Evolutionary conservation across 1,139 yeast genomes (phyloP).

Genomic region (Arxiozyma heterogenica): DNA sequence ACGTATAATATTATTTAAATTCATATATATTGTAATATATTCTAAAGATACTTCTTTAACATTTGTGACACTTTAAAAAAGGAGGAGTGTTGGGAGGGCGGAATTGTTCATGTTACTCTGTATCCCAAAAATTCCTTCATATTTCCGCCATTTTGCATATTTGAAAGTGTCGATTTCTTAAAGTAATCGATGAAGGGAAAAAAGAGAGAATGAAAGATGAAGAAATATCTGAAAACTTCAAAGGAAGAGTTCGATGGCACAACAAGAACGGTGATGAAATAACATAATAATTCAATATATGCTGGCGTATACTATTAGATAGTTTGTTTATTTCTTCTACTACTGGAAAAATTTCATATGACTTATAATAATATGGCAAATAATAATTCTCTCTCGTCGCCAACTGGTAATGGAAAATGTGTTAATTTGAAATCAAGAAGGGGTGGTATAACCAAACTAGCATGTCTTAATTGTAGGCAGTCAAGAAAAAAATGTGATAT

Average conservation of each 20-base stretch:
- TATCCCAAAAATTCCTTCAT: too few species aligned
- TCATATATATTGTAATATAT: too few species aligned
- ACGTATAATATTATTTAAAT: neutral
- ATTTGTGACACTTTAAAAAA: too few species aligned
- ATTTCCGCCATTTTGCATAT: too few species aligned
- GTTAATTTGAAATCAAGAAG: neutral
- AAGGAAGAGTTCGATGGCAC: neutral
- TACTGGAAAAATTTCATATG: neutral
- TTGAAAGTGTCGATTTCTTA: too few species aligned
- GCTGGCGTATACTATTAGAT: too few species aligned
- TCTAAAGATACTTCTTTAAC: too few species aligned
- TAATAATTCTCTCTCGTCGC: neutral
- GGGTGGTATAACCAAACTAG: conserved; percentile 9
- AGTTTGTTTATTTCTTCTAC: neutral
- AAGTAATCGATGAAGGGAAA: neutral
- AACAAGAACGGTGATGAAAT: neutral
- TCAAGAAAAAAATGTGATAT: conserved; percentile 45
- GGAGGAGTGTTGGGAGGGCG: too few species aligned
- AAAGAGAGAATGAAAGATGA: neutral
- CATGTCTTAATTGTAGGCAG: conserved; percentile 42
- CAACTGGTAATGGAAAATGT: neutral
- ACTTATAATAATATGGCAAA: neutral
- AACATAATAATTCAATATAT: too few species aligned
- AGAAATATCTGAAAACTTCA: too few species aligned
- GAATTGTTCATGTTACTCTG: too few species aligned